Base-by-base conservation (phyloP, 140 eudicot species). In the Oenanthe javanica region DNA sequence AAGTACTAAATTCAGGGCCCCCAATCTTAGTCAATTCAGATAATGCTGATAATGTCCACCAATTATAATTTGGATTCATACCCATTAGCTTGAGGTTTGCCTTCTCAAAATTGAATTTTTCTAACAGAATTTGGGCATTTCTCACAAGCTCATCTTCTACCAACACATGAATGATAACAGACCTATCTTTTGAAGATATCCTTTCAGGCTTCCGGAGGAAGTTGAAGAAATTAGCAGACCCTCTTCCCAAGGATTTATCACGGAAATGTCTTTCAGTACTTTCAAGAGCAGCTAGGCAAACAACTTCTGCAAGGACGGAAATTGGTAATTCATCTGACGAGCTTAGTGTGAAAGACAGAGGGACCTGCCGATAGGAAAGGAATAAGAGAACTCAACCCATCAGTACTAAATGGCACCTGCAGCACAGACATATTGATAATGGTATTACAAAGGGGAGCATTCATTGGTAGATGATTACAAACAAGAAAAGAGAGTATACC, bases 251-350 rank as follows among this genome's bases (percentile, higher is more conserved):
- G 16, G 96, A 84, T 57, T 83, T 84, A 81, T 70, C 77, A 46
- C 79, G 67, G 79, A 84, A 87, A 50, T 88, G 82, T 19, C 84
- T 86, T 82, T 90, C 86, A 48, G 92, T 89, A 87, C 83, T 86
- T 83, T 88, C 89, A 72, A 95, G 89, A 57, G 91, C 90, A 79
- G 93, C 83, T 84, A 81, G 87, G 77, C 92, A 88, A 79, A 95
- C 78, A 71, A 88, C 97, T 87, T 95, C 99, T 75, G 92, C 98
- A 82, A 95, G 87, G 76, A 74, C 83, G 52, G 93, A 88, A 86
- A 95, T 85, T 19, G 84, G 77, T 48, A 47, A 82, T 85, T 93
- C 96, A 76, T 95, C 87, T 5, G 96, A 80, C 42, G 99, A 93
- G 84, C 92, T 87, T 75, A 95, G 78, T 75, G 84, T 72, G 83